Conservation (phyloP, 768 basidiomycete species). For the Amanita jacksonii region DNA sequence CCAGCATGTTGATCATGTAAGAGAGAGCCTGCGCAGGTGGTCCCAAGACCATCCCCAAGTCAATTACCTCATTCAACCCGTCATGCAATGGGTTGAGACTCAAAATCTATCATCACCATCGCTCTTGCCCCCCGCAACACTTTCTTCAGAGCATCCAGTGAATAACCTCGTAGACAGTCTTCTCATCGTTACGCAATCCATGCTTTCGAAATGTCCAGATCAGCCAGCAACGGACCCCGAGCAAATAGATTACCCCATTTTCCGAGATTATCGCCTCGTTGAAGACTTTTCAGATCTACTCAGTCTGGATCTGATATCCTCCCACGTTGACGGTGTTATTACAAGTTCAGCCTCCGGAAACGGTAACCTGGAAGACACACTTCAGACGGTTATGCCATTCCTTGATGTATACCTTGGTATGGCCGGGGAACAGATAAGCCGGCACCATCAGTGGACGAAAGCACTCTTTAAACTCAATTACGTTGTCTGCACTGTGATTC, state of each 20-base stretch:
- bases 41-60: constrained; percentile 18
- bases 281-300: constrained; percentile 39
- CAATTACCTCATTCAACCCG: constrained; percentile 23
- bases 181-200: constrained; percentile 54
- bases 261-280: constrained; percentile 34
- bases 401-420: constrained; percentile 52
- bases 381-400: constrained; percentile 64
- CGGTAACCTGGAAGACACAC: constrained; percentile 20
- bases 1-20: constrained; percentile 14
- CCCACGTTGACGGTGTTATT: constrained; percentile 31
- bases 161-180: constrained; percentile 50
- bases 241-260: constrained; percentile 42
- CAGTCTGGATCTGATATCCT: constrained; percentile 33
- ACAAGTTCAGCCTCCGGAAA: constrained; percentile 26
- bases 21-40: constrained; percentile 18
- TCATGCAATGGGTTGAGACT: constrained; percentile 21
- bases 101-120: constrained; percentile 15
- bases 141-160: constrained; percentile 15
- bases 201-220: constrained; percentile 34
- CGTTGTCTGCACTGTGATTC: constrained; percentile 64
- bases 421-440: constrained; percentile 44
- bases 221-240: constrained; percentile 16
- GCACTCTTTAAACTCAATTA: constrained; percentile 79
- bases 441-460: constrained; percentile 57
- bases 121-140: constrained; percentile 1